Base-by-base conservation (phyloP, 345 rosid species). In the Laguncularia racemosa region DNA sequence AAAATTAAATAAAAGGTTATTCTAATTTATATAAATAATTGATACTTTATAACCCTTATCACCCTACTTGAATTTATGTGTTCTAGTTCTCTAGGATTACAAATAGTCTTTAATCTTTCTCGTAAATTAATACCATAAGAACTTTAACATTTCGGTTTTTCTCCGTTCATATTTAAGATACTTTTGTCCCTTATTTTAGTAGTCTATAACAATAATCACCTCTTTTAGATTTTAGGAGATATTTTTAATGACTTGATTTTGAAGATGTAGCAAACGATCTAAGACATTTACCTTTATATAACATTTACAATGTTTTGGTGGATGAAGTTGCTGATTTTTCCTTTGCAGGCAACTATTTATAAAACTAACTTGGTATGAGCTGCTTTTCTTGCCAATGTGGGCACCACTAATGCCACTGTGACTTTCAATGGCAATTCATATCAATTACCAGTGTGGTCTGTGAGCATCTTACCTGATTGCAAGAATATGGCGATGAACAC, bases 381-480 rank as follows among this genome's bases (percentile, higher is more conserved):
- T 56, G 93, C 96, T 63, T 92, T 88, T 72, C 93, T 92, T 69
- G 96, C 98, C 59, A 92, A 92, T 56, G 0, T 48, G 26, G 93
- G 73, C 58, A 74, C 76, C 16, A 67, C 95, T 46, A 91, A 84
- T 65, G 79, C 72, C 48, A 84, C 84, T 17, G 84, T 81, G 57
- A 78, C 58, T 54, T 92, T 89, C 72, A 83, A 68, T 56, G 91
- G 89, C 59, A 80, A 78, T 52, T 74, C 91, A 60, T 89, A 92
- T 64, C 63, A 16, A 61, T 68, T 92, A 75, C 98, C 98, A 49
- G 89, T 83, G 9, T 92, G 98, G 98, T 89, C 98, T 12, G 98
- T 92, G 57, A 92, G 96, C 84, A 86, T 92, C 76, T 78, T 92
- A 53, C 98, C 98, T 14, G 95, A 92, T 74, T 89, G 98, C 88